These are phyloP conservation scores for Aristolochia fimbriata DNA, from an alignment of 164 flowering plant species.

Conservation along the genomic window DNA sequence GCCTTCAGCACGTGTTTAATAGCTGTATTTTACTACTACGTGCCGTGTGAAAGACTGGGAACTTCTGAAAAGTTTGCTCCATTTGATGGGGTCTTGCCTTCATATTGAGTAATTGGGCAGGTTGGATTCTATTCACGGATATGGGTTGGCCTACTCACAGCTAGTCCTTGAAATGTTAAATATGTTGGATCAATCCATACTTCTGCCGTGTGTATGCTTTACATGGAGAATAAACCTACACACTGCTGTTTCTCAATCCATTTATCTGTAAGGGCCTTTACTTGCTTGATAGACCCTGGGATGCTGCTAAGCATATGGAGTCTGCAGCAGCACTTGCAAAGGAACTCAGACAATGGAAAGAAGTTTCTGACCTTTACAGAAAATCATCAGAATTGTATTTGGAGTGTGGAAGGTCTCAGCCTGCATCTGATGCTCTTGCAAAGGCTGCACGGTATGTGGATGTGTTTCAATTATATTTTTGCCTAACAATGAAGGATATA, in stretches of 20 bases:
- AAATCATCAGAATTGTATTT: slow-evolving; percentile 71
- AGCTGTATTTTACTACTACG: no score
- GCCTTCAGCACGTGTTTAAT: no score
- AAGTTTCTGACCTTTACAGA: slow-evolving; percentile 77
- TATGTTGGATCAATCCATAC: not conserved
- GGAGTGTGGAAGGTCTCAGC: slow-evolving; percentile 83
- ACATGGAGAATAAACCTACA: slow-evolving; percentile 1
- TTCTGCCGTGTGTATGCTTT: not conserved
- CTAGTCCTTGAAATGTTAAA: no score
- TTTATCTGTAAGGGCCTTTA: slow-evolving; percentile 26
- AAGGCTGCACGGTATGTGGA: slow-evolving; percentile 81
- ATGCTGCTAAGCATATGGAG: slow-evolving; percentile 99
- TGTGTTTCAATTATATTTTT: not conserved
- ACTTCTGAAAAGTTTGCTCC: no score
- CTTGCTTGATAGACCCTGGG: slow-evolving; percentile 73
- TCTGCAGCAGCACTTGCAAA: slow-evolving; percentile 77
- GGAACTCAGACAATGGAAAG: slow-evolving; percentile 67
- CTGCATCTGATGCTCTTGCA: slow-evolving; percentile 92
- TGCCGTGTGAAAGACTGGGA: no score
- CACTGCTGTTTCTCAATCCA: not conserved
- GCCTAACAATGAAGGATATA: not conserved
- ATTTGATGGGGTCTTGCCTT: no score
- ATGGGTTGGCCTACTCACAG: no score
- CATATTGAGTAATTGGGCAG: no score
- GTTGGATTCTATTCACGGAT: no score